phyloP scores from a whole-genome alignment of 495 filamentous ascomycete species.

The Cudoniella acicularis region DNA sequence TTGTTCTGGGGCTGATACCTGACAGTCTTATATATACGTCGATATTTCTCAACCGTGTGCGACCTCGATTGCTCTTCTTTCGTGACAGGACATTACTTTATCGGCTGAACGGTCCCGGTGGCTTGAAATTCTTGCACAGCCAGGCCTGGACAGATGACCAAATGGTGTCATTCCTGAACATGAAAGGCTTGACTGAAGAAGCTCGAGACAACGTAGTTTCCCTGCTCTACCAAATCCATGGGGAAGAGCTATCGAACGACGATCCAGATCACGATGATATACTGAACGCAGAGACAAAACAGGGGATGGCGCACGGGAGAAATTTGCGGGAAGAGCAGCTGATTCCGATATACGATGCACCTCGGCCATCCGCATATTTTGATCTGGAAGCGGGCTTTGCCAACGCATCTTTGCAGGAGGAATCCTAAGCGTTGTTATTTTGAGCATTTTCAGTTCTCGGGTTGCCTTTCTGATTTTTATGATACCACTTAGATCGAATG shows the following conservation, averaged over 20 bases:
- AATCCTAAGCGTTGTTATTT: background rate
- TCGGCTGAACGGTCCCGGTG: background rate
- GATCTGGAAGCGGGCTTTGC: background rate
- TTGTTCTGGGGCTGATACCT: background rate
- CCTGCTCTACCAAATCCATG: background rate
- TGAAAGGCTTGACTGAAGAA: background rate
- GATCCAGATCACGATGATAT: background rate
- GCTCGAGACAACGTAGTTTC: background rate
- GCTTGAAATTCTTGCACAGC: background rate
- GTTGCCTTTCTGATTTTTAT: background rate
- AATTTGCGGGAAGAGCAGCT: background rate
- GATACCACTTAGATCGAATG: background rate
- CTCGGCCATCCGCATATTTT: background rate
- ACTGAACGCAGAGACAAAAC: background rate
- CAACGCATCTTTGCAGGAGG: background rate
- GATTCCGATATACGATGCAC: background rate
- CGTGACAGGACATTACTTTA: background rate
- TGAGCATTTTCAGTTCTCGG: background rate
- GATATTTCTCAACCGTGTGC: background rate
- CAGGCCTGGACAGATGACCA: background rate
- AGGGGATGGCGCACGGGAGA: background rate
- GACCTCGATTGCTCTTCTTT: background rate
- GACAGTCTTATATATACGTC: background rate
- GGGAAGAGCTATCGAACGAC: background rate
- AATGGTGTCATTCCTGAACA: background rate